Evolutionary conservation across 1,284 basidiomycete genomes (phyloP), one percentile per base, ranked within the genome.

Genomic region (Ustilago xerochloae): DNA sequence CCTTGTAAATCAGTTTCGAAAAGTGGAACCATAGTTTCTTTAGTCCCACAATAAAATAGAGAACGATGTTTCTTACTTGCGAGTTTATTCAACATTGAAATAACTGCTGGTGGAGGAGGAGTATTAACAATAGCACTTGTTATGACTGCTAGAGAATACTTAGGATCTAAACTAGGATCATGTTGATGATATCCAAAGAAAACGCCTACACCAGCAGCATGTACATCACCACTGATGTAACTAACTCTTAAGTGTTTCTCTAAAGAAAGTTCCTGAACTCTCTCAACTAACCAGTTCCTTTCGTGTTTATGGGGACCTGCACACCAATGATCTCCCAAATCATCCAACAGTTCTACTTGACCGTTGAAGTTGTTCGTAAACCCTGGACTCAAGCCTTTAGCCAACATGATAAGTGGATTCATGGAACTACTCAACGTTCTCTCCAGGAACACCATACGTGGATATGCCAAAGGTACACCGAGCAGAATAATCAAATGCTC

Each of bases 211-310:
- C 78, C 76, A 8, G 51, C 78, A 1, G 81, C 81, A 47, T 84
- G 82, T 4, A 84, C 82, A 51, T 84, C 82, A 15, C 82, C 82
- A 28, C 74, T 78, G 39, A 84, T 73, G 60, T 79, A 84, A 13
- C 71, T 66, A 20, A 80, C 67, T n/a, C 82, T 75, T 13, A 84
- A 38, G 13, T 66, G 72, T 30, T 74, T 77, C 45, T 78, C 74
- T n/a, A 80, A 50, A 8, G 74, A 69, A 5, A 84, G 29, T 53
- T 80, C 72, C 53, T 84, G 81, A 4, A 77, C 69, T 1, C 91
- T 88, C 66, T 91, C 88, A 33, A 99, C 89, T 16, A 98, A 88
- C 90, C 90, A 91, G 84, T 98, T 98, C 53, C 96, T 90, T 85
- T 98, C 96, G 85, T 88, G 88, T 90, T 97, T 87, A 77, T 87